These are phyloP conservation scores for Aureobasidium sp. DNA, from an alignment of 2,329 filamentous ascomycete genomes.

Conservation along the genomic window DNA sequence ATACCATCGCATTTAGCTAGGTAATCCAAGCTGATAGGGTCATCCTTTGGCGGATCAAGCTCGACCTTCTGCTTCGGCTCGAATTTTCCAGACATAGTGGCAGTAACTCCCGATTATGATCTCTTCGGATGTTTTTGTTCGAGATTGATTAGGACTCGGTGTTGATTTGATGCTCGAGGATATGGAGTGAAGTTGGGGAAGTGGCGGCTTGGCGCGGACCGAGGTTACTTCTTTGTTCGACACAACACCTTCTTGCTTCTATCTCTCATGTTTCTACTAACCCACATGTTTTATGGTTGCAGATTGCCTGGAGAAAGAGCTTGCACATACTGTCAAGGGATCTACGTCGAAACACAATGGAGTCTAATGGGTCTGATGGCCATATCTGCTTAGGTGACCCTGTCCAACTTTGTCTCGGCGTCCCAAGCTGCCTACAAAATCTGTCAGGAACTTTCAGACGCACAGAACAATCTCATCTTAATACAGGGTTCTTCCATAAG, in stretches of 20 bases:
- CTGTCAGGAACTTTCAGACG: background rate
- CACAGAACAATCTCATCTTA: background rate
- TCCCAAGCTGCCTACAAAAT: background rate
- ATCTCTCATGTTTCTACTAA: no score
- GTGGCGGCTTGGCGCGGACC: conserved; percentile 1
- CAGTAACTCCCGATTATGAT: background rate
- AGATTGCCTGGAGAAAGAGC: background rate
- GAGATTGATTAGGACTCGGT: background rate
- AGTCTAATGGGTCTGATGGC: no score
- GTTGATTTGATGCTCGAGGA: background rate
- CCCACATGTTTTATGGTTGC: background rate
- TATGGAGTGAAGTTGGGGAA: background rate
- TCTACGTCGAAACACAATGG: no score
- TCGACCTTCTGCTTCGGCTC: conserved; percentile 68
- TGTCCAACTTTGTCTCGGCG: background rate
- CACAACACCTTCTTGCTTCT: background rate
- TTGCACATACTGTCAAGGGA: background rate
- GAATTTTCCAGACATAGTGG: conserved; percentile 37
- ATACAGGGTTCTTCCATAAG: background rate
- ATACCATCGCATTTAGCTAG: conserved; percentile 74
- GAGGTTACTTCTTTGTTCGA: conserved; percentile 2
- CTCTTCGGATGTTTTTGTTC: background rate
- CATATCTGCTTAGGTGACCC: background rate
- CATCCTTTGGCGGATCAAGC: conserved; percentile 77
- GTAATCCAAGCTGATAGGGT: conserved; percentile 72